Evolutionary conservation across 805 yeast species (phyloP), one percentile per base, ranked within the genome.

Genomic region (Zygoascus bituminiphila): DNA sequence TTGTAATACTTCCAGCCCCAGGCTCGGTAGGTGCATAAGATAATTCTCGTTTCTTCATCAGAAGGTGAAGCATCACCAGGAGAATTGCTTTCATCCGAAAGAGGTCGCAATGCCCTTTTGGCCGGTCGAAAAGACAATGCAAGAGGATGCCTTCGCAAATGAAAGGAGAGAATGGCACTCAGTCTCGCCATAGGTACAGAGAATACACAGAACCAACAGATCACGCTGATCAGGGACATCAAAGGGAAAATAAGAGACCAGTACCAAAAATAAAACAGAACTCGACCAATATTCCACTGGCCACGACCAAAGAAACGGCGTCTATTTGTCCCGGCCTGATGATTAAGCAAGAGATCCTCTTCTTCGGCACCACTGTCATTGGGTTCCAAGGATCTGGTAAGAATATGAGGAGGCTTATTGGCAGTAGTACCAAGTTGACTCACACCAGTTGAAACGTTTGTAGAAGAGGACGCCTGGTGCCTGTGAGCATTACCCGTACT

Each of bases 121-220:
- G 23, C 62, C 61, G 52, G 56, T 64, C 57, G 44, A 67, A 87
- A 85, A 22, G 81, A 78, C n/a, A 91, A 67, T 0, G 95, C 96
- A 49, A 91, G 69, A 0, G 98, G 98, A 63, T 89, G 96, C 50
- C 89, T 77, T 59, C 95, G 79, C 50, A 89, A 70, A 64, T 93
- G 97, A 50, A 77, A 76, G 55, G 83, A 73, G 29, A 93, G 64
- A 19, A 82, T 79, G 56, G 72, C 66, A 23, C 84, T 69, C 15
- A 88, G 83, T 46, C 88, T 88, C 15, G 94, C 81, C 94, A 93
- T 88, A 37, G 98, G 98, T 43, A 91, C 88, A 5, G 96, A 80
- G 63, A 93, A 82, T 0, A 89, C 96, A 31, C 77, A 64, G 33
- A 91, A 64, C 96, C 96, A 93, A 56, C 91, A 77, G 4, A 80